These are phyloP conservation scores for Parmelia sp. DNA, from an alignment of 495 filamentous ascomycete genomes.

Conservation along the genomic window DNA sequence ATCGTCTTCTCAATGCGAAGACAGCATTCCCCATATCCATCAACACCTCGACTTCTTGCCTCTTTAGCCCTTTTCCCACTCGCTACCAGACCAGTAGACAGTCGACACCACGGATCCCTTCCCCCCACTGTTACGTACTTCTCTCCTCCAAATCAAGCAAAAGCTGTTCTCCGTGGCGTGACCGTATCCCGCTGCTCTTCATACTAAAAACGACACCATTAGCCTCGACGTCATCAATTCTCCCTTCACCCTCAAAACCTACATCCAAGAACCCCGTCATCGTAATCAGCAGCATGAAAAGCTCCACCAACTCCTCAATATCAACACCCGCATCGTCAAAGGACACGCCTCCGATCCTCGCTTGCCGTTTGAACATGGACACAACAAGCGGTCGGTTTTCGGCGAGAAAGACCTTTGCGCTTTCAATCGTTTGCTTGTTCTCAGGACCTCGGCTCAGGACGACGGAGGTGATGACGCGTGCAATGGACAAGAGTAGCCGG, in stretches of 20 bases:
- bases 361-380: slow-evolving; percentile 85
- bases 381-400: slow-evolving; percentile 76
- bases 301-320: slow-evolving; percentile 51
- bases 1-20: neutral
- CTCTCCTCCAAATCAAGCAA: neutral
- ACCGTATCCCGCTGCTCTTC: slow-evolving; percentile 22
- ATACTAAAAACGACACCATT: slow-evolving; percentile 11
- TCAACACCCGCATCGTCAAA: slow-evolving; percentile 34
- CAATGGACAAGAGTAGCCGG: slow-evolving; percentile 68
- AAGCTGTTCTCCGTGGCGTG: slow-evolving; percentile 15
- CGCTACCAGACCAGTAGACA: neutral
- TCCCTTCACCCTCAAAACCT: slow-evolving; percentile 24
- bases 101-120: neutral
- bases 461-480: slow-evolving; percentile 72
- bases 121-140: neutral
- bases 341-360: slow-evolving; percentile 59
- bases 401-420: slow-evolving; percentile 66
- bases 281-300: slow-evolving; percentile 52
- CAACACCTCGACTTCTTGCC: neutral
- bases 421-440: slow-evolving; percentile 67
- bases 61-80: neutral
- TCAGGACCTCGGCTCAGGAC: slow-evolving; percentile 72
- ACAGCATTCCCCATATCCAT: neutral
- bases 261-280: slow-evolving; percentile 59
- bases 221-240: neutral